A percentile compares a stretch with the other conserved stretches of the same genome.
Evolutionary conservation across 495 filamentous ascomycete species (phyloP).

Genomic region (Podospora pseudocomata): DNA sequence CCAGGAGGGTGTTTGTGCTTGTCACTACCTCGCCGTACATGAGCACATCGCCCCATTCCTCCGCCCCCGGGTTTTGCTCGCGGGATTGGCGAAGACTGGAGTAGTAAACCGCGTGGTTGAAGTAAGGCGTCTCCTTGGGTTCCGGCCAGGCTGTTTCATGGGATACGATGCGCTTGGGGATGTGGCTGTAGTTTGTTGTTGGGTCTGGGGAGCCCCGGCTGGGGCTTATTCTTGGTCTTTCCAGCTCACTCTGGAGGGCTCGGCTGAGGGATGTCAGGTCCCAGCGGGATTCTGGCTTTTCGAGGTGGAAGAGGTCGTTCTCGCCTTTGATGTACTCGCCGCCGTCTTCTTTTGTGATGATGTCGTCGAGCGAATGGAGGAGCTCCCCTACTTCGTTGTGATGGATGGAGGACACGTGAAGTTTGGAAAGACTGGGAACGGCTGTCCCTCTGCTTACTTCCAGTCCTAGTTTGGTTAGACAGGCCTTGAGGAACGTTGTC

Average conservation of each 20-base stretch:
- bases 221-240: constrained; percentile 20
- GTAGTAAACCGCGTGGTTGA: constrained; percentile 81
- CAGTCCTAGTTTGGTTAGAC: constrained; percentile 77
- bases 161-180: constrained; percentile 68
- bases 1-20: constrained; percentile 90
- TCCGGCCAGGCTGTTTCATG: constrained; percentile 68
- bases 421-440: constrained; percentile 76
- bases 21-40: constrained; percentile 92
- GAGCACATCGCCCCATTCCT: constrained; percentile 69
- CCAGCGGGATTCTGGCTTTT: constrained; percentile 58
- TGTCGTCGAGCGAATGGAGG: constrained; percentile 61
- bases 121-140: constrained; percentile 76
- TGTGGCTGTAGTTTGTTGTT: constrained; percentile 68
- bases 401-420: constrained; percentile 75
- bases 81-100: constrained; percentile 65
- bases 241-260: constrained; percentile 30
- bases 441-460: constrained; percentile 65
- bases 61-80: constrained; percentile 48
- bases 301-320: constrained; percentile 79
- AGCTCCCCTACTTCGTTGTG: constrained; percentile 62
- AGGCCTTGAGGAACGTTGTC: constrained; percentile 74
- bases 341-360: constrained; percentile 62
- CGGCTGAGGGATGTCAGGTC: constrained; percentile 42
- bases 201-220: constrained; percentile 45
- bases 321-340: constrained; percentile 78